Base-by-base conservation (phyloP, 2,329 filamentous ascomycete species). In the Lasiodiplodia sp. region DNA sequence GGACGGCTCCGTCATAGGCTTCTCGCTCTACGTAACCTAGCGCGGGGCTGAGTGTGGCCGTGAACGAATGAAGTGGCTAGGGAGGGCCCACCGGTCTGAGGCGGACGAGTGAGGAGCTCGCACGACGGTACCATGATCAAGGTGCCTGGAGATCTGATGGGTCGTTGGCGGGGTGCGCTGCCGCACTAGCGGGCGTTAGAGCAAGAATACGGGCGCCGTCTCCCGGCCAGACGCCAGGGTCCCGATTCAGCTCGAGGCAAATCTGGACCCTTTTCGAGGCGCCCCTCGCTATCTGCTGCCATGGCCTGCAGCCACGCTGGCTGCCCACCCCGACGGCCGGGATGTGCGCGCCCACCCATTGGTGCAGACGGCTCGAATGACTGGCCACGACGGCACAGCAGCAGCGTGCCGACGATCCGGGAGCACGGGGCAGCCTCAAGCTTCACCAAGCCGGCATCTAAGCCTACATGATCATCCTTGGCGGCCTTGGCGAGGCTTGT, bases 61-160 rank as follows among this genome's bases (percentile, higher is more conserved):
- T 16, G 28, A 38, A 28, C 56, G 47, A 58, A 58, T 58, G 60
- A 52, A 23, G 44, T 37, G 62, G 66, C 57, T 55, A 51, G 16
- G 14, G 18, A 37, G 66, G 55, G 49, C 47, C 66, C 66, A 68
- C 66, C 12, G 6, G 49, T 21, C 18, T 25, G 18, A 14, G 40
- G 44, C 28, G 44, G 57, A 34, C 56, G 38, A 63, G 49, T 47
- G n/a, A 68, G 56, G 40, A 52, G 31, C 47, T 31, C 14, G 66
- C 31, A 62, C 34, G 66, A 31, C 37, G 51, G 55, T 7, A 40
- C 52, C 28, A 64, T 64, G n/a, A 55, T 37, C 51, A 66, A 66
- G 56, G 66, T 68, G 49, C 66, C 66, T 68, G 66, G 57, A 66
- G 51, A 66, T 66, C 63, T 23, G 23, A 56, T 63, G 52, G 49